Percentiles rank a stretch among this genome's conserved stretches.
phyloP scores from a whole-genome alignment of 352 stramenopile species.

The Globisporangium irregulare region DNA sequence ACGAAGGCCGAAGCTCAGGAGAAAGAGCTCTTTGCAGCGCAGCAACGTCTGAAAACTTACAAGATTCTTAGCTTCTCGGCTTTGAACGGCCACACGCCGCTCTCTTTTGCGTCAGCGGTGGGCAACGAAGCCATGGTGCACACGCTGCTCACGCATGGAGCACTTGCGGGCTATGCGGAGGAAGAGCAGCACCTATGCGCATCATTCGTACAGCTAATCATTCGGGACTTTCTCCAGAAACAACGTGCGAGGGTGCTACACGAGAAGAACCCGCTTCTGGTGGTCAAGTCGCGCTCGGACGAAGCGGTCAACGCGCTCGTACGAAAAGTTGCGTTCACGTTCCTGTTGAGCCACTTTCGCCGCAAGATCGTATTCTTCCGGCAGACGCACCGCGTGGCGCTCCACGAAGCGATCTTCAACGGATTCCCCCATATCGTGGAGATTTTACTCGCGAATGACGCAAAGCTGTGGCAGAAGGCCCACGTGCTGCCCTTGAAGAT shows the following conservation, averaged over 20 bases:
- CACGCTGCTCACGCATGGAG: constrained; percentile 62
- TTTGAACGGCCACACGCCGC: constrained; percentile 65
- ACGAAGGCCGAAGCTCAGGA: constrained; percentile 24
- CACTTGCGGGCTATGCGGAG: constrained; percentile 32
- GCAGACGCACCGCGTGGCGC: constrained; percentile 62
- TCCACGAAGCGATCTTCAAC: constrained; percentile 75
- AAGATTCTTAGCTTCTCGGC: constrained; percentile 50
- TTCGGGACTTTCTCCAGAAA: constrained; percentile 45
- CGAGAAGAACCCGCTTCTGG: constrained; percentile 1
- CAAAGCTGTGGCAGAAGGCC: constrained; percentile 54
- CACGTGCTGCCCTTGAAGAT: constrained; percentile 53
- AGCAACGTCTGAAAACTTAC: constrained; percentile 46
- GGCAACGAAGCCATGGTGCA: constrained; percentile 78
- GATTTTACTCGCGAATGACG: constrained; percentile 49
- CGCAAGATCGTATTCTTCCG: constrained; percentile 42
- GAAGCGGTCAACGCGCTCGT: constrained; percentile 46
- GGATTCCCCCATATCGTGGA: constrained; percentile 49
- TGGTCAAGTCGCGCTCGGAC: constrained; percentile 35
- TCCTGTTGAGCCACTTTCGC: constrained; percentile 53
- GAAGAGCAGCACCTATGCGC: constrained; percentile 59
- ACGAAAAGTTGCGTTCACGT: constrained; percentile 54
- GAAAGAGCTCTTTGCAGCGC: constrained; percentile 39
- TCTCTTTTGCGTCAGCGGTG: constrained; percentile 63
- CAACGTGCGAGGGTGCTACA: constrained; percentile 16
- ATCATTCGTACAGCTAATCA: constrained; percentile 60